phyloP scores from a whole-genome alignment of 2,329 filamentous ascomycete genomes.

The Claviceps africana region DNA sequence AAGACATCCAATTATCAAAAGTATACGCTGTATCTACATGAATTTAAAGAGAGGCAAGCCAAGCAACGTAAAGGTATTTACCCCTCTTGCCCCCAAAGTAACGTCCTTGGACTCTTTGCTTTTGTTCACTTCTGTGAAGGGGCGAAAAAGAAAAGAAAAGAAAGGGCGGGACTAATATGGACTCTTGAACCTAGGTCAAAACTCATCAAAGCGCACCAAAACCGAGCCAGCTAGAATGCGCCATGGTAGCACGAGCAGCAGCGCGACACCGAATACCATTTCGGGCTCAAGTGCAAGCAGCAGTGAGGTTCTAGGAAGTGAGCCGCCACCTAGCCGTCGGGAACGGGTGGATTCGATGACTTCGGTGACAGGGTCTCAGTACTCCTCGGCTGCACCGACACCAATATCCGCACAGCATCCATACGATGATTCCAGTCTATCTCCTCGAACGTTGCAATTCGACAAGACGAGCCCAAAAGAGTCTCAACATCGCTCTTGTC shows the following conservation, averaged over 20 bases:
- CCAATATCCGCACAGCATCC: conserved; percentile 22
- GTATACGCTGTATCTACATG: conserved; percentile 58
- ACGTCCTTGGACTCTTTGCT: no score
- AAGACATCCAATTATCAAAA: conserved; percentile 56
- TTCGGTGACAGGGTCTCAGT: conserved; percentile 31
- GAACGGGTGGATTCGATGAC: conserved; percentile 34
- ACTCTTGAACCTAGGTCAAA: conserved; percentile 13
- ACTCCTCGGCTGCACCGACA: conserved; percentile 24
- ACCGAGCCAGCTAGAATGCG: conserved; percentile 24
- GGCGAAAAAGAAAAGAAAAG: no score
- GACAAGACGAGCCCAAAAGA: conserved; percentile 20
- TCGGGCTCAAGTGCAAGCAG: conserved; percentile 33
- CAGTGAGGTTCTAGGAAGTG: conserved; percentile 33
- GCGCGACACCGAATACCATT: conserved; percentile 22
- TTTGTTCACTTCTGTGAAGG: no score
- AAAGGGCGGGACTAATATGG: no score
- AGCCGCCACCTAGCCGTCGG: conserved; percentile 31
- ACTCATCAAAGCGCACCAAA: conserved; percentile 34
- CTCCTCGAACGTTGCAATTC: conserved; percentile 25
- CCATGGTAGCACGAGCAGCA: conserved; percentile 27
- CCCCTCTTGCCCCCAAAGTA: no score
- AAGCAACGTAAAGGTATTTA: conserved; percentile 39
- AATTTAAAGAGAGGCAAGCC: conserved; percentile 63
- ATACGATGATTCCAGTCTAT: conserved; percentile 29
- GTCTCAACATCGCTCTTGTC: conserved; percentile 13